Evolutionary conservation across 306 rosid genomes (phyloP).

Genomic region (Casuarina equisetifolia): DNA sequence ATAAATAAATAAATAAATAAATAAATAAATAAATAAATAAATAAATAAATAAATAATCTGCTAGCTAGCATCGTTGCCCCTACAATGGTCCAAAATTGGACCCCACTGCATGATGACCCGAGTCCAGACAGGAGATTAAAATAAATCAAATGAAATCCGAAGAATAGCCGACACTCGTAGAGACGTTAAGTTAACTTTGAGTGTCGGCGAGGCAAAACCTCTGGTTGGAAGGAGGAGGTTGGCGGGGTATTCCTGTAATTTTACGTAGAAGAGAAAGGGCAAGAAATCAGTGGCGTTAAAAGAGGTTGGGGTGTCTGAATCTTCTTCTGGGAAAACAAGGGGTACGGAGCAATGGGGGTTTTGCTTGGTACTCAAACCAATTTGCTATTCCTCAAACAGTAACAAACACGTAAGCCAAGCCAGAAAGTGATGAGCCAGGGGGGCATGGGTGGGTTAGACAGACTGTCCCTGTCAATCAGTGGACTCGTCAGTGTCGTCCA

Average conservation of each 20-base stretch:
- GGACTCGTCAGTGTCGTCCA: constrained; percentile 45
- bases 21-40: too few species aligned
- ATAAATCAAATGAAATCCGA: neutral
- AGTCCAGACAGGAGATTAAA: neutral
- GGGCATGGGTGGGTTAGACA: constrained; percentile 33
- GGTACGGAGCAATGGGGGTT: neutral
- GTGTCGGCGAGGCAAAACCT: constrained; percentile 41
- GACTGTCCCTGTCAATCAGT: constrained; percentile 45
- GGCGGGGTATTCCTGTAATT: too few species aligned
- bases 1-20: too few species aligned
- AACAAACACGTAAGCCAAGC: neutral
- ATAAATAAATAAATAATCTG: too few species aligned
- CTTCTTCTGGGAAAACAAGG: neutral
- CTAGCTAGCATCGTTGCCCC: too few species aligned
- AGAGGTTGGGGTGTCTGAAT: neutral
- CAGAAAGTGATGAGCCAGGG: neutral
- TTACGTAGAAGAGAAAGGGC: neutral
- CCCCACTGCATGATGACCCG: neutral
- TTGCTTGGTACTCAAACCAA: neutral
- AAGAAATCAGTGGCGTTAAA: neutral
- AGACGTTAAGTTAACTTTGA: neutral
- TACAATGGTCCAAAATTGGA: neutral
- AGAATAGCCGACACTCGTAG: neutral
- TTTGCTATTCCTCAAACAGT: neutral
- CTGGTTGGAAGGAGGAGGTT: neutral